Percentiles rank a stretch among this genome's conserved stretches.
These are phyloP conservation scores for Graphiopsis chlorocephala DNA, from an alignment of 2,329 filamentous ascomycete species.

Conservation along the genomic window DNA sequence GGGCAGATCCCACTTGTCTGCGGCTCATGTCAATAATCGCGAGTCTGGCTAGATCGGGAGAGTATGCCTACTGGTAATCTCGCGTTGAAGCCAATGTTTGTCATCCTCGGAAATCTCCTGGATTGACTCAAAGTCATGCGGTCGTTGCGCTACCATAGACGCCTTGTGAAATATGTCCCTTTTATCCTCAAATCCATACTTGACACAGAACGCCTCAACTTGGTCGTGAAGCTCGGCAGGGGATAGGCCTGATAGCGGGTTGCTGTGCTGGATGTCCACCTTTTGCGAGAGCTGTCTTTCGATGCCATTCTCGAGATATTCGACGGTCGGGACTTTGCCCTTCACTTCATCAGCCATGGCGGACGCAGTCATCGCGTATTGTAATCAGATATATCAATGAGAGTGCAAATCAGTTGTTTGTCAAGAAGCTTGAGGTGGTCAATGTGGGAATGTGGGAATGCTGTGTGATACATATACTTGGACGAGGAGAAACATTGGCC, in stretches of 20 bases:
- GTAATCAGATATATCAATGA: background rate
- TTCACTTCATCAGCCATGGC: slow-evolving; percentile 12
- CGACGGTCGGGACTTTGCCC: slow-evolving; percentile 11
- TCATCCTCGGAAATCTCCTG: slow-evolving; percentile 45
- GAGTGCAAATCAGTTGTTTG: background rate
- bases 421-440: background rate
- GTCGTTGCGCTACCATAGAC: slow-evolving; percentile 50
- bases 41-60: background rate
- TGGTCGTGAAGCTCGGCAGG: slow-evolving; percentile 16
- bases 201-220: slow-evolving; percentile 19
- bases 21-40: background rate
- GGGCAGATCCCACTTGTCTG: slow-evolving; percentile 51
- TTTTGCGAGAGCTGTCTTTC: slow-evolving; percentile 14
- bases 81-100: slow-evolving; percentile 42
- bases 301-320: slow-evolving; percentile 16
- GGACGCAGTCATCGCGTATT: background rate
- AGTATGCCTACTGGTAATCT: slow-evolving; percentile 38
- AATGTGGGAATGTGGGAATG: background rate
- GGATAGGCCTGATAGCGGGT: slow-evolving; percentile 18
- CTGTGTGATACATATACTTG: background rate
- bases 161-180: slow-evolving; percentile 49
- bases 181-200: slow-evolving; percentile 18
- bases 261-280: background rate
- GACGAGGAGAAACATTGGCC: background rate
- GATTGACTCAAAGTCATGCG: slow-evolving; percentile 45